phyloP scores from a whole-genome alignment of 768 basidiomycete species.

The Multifurca ochricompacta region DNA sequence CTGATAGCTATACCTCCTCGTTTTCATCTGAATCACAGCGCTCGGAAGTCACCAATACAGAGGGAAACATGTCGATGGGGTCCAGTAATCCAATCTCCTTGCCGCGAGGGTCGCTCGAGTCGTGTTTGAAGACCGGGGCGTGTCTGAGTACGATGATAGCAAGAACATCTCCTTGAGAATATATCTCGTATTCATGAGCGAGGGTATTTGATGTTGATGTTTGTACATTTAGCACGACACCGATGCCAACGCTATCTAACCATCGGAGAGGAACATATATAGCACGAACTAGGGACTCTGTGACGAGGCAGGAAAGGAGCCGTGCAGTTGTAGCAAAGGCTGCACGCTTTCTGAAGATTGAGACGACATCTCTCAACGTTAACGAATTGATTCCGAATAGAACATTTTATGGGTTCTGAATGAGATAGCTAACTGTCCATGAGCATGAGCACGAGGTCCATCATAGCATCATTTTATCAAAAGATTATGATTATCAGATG shows the following conservation, averaged over 20 bases:
- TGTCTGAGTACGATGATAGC: constrained; percentile 41
- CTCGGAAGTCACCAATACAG: constrained; percentile 30
- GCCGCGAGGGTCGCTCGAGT: constrained; percentile 26
- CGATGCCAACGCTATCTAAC: constrained; percentile 33
- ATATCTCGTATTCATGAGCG: constrained; percentile 17
- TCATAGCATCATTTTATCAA: background rate
- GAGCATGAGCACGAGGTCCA: too few relatives aligned
- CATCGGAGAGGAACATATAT: constrained; percentile 37
- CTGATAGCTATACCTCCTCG: background rate
- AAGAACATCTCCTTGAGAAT: constrained; percentile 33
- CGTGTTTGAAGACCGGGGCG: constrained; percentile 39
- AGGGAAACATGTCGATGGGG: constrained; percentile 46
- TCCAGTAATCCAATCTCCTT: constrained; percentile 43
- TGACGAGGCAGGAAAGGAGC: constrained; percentile 49
- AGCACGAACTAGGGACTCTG: constrained; percentile 45
- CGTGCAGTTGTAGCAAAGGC: constrained; percentile 42
- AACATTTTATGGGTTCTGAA: too few relatives aligned
- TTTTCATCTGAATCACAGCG: constrained; percentile 23
- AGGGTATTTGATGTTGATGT: constrained; percentile 21
- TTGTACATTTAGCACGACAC: constrained; percentile 33
- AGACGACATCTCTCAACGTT: background rate
- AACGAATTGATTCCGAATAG: too few relatives aligned
- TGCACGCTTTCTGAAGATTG: constrained; percentile 26
- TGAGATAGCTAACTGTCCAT: too few relatives aligned
- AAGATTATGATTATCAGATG: background rate